These are phyloP conservation scores for Dictyostelium brefeldianum DNA, from an alignment of 78 protist species.

Conservation along the genomic window DNA sequence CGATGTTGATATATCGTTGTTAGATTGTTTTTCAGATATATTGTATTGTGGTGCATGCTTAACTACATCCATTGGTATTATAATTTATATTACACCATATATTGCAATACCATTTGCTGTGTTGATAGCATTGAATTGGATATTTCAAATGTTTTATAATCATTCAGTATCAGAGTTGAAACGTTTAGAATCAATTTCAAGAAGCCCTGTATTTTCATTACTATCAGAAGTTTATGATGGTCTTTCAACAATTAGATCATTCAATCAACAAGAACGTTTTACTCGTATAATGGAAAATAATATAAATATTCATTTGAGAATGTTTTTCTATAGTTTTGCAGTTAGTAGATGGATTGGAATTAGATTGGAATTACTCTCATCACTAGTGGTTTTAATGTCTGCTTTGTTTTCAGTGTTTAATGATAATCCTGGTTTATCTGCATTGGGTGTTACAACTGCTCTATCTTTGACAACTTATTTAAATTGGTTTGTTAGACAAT, in stretches of 20 bases:
- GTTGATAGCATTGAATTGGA: conserved; percentile 45
- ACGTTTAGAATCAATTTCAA: conserved; percentile 89
- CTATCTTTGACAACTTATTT: conserved; percentile 46
- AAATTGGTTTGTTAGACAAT: conserved; percentile 50
- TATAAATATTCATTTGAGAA: conserved; percentile 53
- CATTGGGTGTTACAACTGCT: conserved; percentile 81
- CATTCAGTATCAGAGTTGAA: conserved; percentile 86
- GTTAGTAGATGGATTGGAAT: conserved; percentile 88
- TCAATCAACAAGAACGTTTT: conserved; percentile 35
- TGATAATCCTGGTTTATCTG: conserved; percentile 75
- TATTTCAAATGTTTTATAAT: conserved; percentile 85
- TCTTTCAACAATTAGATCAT: conserved; percentile 94
- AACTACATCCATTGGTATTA: conserved; percentile 19
- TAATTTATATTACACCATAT: conserved; percentile 20
- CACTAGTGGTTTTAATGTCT: conserved; percentile 43
- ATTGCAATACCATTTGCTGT: conserved; percentile 41
- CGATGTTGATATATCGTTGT: conserved; percentile 55
- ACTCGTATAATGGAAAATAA: not conserved
- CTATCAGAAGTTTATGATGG: conserved; percentile 93
- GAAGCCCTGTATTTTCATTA: conserved; percentile 91
- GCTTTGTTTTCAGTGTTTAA: conserved; percentile 57
- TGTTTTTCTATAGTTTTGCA: conserved; percentile 56
- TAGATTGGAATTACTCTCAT: conserved; percentile 83
- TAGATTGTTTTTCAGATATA: conserved; percentile 28
- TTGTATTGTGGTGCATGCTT: conserved; percentile 43